phyloP scores from a whole-genome alignment of 208 protist genomes.

The Herpetomonas muscarum region DNA sequence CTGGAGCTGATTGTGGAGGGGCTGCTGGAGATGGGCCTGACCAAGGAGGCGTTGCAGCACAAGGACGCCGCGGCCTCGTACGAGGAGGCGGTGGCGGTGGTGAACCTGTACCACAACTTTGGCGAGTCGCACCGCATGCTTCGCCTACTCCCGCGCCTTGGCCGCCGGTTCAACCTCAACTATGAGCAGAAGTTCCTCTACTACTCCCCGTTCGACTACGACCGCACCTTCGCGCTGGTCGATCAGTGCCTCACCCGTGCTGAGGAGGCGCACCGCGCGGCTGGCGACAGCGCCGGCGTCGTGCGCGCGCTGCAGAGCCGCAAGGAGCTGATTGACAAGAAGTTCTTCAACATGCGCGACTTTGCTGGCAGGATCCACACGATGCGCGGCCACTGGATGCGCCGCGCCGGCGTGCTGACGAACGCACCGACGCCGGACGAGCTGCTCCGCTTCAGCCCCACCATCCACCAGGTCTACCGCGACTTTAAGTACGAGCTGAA shows the following conservation, averaged over 20 bases:
- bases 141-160: slow-evolving; percentile 71
- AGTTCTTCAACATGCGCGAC: slow-evolving; percentile 90
- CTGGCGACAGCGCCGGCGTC: slow-evolving; percentile 38
- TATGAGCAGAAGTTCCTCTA: slow-evolving; percentile 88
- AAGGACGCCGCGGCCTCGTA: slow-evolving; percentile 46
- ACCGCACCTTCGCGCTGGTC: slow-evolving; percentile 77
- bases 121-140: slow-evolving; percentile 86
- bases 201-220: slow-evolving; percentile 87
- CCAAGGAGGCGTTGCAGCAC: slow-evolving; percentile 43
- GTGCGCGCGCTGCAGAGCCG: slow-evolving; percentile 75
- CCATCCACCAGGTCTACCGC: slow-evolving; percentile 86
- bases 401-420: slow-evolving; percentile 60
- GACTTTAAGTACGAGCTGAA: slow-evolving; percentile 87
- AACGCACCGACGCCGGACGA: slow-evolving; percentile 87
- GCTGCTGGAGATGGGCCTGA: slow-evolving; percentile 76
- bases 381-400: slow-evolving; percentile 86
- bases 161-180: slow-evolving; percentile 83
- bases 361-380: slow-evolving; percentile 88
- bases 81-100: slow-evolving; percentile 71
- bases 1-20: slow-evolving; percentile 85
- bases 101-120: slow-evolving; percentile 72
- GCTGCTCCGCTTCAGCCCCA: slow-evolving; percentile 82
- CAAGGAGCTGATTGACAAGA: slow-evolving; percentile 83
- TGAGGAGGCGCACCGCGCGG: slow-evolving; percentile 42
- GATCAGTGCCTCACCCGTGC: slow-evolving; percentile 83